Conservation (phyloP, 2,329 filamentous ascomycete genomes). For the Fusarium camptoceras region DNA sequence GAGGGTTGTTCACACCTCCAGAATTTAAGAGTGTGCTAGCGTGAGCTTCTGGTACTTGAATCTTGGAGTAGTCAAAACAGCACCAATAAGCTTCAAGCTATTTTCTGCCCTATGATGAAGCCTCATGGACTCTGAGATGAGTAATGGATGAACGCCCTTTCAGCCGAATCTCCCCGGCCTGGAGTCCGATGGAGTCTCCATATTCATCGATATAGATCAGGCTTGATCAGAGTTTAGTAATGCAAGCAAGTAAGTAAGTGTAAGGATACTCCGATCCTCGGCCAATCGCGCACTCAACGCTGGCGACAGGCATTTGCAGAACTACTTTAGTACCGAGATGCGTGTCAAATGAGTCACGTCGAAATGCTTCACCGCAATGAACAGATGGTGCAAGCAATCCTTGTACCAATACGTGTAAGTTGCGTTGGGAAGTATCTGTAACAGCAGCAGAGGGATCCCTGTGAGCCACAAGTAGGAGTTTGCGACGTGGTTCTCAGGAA, state of each 20-base stretch:
- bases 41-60: neutral
- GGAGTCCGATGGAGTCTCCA: neutral
- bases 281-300: neutral
- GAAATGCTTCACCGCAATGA: slow-evolving; percentile 1
- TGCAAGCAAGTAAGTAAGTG: neutral
- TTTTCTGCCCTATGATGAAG: neutral
- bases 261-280: neutral
- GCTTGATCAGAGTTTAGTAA: neutral
- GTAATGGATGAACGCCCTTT: neutral
- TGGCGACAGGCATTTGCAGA: neutral
- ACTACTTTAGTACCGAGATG: neutral
- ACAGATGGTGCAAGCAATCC: neutral
- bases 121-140: neutral
- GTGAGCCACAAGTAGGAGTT: neutral
- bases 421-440: neutral
- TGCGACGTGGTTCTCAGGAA: neutral
- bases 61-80: neutral
- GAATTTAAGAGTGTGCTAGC: neutral
- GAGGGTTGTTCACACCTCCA: neutral
- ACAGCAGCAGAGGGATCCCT: neutral
- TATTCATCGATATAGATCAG: neutral
- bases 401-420: neutral
- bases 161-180: neutral
- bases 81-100: neutral
- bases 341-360: slow-evolving; percentile 4